These are phyloP conservation scores for Adansonia madagascariensis DNA, from an alignment of 441 rosid genomes.

Conservation along the genomic window DNA sequence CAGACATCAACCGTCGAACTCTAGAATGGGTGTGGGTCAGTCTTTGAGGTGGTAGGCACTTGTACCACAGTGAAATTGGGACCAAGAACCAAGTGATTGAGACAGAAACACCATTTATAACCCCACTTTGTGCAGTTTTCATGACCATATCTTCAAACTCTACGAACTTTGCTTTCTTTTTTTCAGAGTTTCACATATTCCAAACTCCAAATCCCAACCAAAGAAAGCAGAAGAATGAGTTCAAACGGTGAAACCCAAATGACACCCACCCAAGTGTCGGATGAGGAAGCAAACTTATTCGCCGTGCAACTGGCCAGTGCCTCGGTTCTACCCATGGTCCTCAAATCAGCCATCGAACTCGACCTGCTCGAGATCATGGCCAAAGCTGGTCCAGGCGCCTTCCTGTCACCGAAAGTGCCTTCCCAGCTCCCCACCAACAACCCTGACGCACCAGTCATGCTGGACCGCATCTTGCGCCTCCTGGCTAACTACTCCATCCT, in stretches of 20 bases:
- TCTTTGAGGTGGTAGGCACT: too few relatives aligned
- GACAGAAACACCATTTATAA: too few relatives aligned
- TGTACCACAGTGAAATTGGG: too few relatives aligned
- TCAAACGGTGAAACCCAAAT: slow-evolving; percentile 66
- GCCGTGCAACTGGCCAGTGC: slow-evolving; percentile 72
- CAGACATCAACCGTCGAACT: too few relatives aligned
- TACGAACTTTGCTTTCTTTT: neutral
- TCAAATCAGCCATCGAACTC: slow-evolving; percentile 70
- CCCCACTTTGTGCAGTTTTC: too few relatives aligned
- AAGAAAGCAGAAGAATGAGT: slow-evolving; percentile 40
- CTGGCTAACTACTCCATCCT: slow-evolving; percentile 64
- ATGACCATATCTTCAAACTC: neutral
- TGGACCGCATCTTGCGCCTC: slow-evolving; percentile 66
- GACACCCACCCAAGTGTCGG: slow-evolving; percentile 49
- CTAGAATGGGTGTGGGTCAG: too few relatives aligned
- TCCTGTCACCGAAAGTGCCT: slow-evolving; percentile 47
- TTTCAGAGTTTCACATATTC: neutral
- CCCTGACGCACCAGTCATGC: slow-evolving; percentile 64
- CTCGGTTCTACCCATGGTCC: slow-evolving; percentile 73
- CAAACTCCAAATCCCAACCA: slow-evolving; percentile 22
- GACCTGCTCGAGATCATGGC: slow-evolving; percentile 72
- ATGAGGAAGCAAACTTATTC: slow-evolving; percentile 65
- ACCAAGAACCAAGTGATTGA: too few relatives aligned
- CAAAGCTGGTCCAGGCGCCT: slow-evolving; percentile 51
- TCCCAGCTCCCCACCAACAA: slow-evolving; percentile 58